Base-by-base conservation (phyloP, 345 rosid genomes). In the Gossypium australe region DNA sequence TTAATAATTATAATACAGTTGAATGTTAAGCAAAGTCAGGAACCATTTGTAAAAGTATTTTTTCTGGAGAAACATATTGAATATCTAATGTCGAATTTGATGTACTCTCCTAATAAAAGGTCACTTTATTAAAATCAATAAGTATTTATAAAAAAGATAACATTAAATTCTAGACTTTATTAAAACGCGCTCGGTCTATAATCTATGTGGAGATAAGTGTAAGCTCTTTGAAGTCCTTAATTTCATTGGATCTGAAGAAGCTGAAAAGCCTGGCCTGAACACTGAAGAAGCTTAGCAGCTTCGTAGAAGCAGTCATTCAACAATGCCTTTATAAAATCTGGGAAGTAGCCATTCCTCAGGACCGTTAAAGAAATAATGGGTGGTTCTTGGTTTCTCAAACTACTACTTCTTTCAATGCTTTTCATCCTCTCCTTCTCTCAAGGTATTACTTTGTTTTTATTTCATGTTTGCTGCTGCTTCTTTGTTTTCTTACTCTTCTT, bases 381-480 rank as follows among this genome's bases (percentile, higher is more conserved):
- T 69, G 80, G 80, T 29, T 71, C 72, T 73, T 76, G 60, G 44
- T 80, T 75, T 58, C 59, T 72, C 62, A 79, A 41, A 43, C 22
- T 47, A 38, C 78, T 84, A 9, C 62, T 58, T 47, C 56, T 79
- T 75, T 69, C 81, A n/a, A 52, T 71, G 65, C 77, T 84, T 71
- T 73, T 89, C 64, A 8, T 72, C 25, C 71, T 81, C 86, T 78
- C 70, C 63, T 68, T 75, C 71, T 78, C 85, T 69, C 85, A 61
- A 18, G 90, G 90, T 82, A 77, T 9, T 55, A 44, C 24, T 24
- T 47, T 69, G 47, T 52, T 49, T 10, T 72, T 47, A 66, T 78
- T 84, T 77, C 14, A 22, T 57, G 4, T 22, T 10, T 20, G 18
- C 25, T 57, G 20, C 25, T 57, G 13, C 27, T 2, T 11, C 24